Base-by-base conservation (phyloP, 2,329 filamentous ascomycete species). In the Myotisia sp. region DNA sequence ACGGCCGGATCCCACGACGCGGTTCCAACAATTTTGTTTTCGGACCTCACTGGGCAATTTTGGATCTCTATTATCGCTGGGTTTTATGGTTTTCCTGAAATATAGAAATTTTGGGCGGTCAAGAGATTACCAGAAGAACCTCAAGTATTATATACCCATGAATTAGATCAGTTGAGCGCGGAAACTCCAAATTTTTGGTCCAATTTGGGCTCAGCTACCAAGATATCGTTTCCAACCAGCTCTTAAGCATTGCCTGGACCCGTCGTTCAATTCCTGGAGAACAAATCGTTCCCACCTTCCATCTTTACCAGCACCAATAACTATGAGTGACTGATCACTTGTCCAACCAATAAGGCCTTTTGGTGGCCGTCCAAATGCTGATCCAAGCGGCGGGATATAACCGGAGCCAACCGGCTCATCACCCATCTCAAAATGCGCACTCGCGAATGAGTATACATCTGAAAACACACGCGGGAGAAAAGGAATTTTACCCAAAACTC, bases 291-390 rank as follows among this genome's bases (percentile, higher is more conserved):
- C 85, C 84, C 86, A 94, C 33, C 80, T 68, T 10, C 79, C 79
- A 51, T 90, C 81, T 39, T 70, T 68, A 0, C 85, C 85, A 1
- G 82, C 80, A 3, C 85, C 80, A 32, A 92, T 65, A 1, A 92
- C 76, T 1, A 86, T 60, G 7, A 93, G 60, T 10, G 70, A 80
- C 14, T 73, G 64, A 42, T 93, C 80, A 43, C 74, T 68, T 6
- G 76, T 67, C 84, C 92, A 95, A 2, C 85, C 85, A 37, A 94
- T 69, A 5, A 90, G 62, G 0, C 90, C 90, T 53, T 92, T 93
- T 7, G 76, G 70, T 9, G 84, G 76, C 33, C 74, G 57, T 6
- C 66, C 65, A 27, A 65, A 60, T 1, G 69, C 64, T 29, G 68
- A 61, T 10, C 65, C 66, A 2, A 69, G 62, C 14, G 70, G 62